A percentile compares a stretch with the other conserved stretches of the same genome.
Evolutionary conservation across 257 asterid genomes (phyloP).

Genomic region (Cordia subcordata): DNA sequence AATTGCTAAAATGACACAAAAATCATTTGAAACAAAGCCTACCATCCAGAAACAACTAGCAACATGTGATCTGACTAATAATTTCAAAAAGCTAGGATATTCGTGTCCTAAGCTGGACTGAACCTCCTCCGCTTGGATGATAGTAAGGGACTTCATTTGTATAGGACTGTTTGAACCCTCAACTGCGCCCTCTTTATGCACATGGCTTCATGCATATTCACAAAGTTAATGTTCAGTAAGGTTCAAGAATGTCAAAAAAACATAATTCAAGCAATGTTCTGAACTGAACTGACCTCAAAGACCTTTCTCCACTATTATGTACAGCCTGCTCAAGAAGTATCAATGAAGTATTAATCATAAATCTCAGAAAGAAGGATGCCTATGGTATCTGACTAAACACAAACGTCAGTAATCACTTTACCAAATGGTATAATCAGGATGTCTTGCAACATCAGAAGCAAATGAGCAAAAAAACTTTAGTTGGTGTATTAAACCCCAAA

Average conservation of each 20-base stretch:
- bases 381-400: too few relatives aligned
- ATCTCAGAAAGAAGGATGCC: too few relatives aligned
- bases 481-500: too few relatives aligned
- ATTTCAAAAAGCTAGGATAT: slow-evolving; percentile 48
- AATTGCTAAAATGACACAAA: background rate
- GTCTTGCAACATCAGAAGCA: too few relatives aligned
- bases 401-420: too few relatives aligned
- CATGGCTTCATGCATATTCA: slow-evolving; percentile 22
- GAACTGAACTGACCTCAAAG: slow-evolving; percentile 11
- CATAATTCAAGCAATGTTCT: background rate
- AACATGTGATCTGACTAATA: slow-evolving; percentile 66
- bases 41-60: slow-evolving; percentile 91
- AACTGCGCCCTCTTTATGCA: slow-evolving; percentile 23
- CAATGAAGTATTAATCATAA: background rate
- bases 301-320: slow-evolving; percentile 33
- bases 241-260: background rate
- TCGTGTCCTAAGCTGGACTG: slow-evolving; percentile 45
- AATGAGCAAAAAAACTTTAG: too few relatives aligned
- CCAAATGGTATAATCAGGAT: too few relatives aligned
- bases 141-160: slow-evolving; percentile 46
- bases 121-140: slow-evolving; percentile 77
- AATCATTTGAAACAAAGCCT: slow-evolving; percentile 12
- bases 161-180: slow-evolving; percentile 30
- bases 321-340: slow-evolving; percentile 36
- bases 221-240: slow-evolving; percentile 1